These are phyloP conservation scores for Veloboletus limbatus DNA, from an alignment of 1,284 basidiomycete species.

Conservation along the genomic window DNA sequence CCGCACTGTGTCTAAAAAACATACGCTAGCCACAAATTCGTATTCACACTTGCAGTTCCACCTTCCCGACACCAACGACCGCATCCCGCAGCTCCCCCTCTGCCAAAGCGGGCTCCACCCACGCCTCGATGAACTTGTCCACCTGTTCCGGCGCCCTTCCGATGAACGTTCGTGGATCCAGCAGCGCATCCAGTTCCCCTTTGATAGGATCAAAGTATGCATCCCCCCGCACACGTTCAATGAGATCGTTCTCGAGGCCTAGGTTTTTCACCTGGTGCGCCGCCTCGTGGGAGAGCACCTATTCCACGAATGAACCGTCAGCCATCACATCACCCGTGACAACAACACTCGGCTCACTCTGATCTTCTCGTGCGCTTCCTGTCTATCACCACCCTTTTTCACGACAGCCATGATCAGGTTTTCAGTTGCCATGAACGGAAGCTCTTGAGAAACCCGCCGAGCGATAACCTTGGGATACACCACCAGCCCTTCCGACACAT, in stretches of 20 bases:
- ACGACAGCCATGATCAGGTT: conserved; percentile 99
- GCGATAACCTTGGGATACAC: conserved; percentile 97
- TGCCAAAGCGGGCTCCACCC: conserved; percentile 86
- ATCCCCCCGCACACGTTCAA: conserved; percentile 77
- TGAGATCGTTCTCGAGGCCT: conserved; percentile 95
- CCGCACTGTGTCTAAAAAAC: conserved; percentile 19
- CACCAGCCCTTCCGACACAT: conserved; percentile 95
- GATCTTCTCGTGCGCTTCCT: conserved; percentile 96
- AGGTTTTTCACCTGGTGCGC: conserved; percentile 93
- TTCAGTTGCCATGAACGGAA: conserved; percentile 99
- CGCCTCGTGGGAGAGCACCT: conserved; percentile 94
- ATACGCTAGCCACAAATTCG: neutral
- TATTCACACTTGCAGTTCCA: conserved; percentile 57
- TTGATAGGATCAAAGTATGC: conserved; percentile 65
- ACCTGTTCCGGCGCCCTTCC: conserved; percentile 93
- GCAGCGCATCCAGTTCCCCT: conserved; percentile 58
- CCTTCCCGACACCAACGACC: conserved; percentile 44
- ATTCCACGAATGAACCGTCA: conserved; percentile 11
- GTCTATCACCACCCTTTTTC: conserved; percentile 91
- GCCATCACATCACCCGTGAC: conserved; percentile 20
- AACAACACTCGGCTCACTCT: conserved; percentile 50
- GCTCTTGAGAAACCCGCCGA: conserved; percentile 88
- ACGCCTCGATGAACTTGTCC: conserved; percentile 83
- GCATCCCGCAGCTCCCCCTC: conserved; percentile 63
- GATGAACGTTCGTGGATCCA: conserved; percentile 85